Base-by-base conservation (phyloP, 352 stramenopile genomes). In the Sclerospora graminicola region DNA sequence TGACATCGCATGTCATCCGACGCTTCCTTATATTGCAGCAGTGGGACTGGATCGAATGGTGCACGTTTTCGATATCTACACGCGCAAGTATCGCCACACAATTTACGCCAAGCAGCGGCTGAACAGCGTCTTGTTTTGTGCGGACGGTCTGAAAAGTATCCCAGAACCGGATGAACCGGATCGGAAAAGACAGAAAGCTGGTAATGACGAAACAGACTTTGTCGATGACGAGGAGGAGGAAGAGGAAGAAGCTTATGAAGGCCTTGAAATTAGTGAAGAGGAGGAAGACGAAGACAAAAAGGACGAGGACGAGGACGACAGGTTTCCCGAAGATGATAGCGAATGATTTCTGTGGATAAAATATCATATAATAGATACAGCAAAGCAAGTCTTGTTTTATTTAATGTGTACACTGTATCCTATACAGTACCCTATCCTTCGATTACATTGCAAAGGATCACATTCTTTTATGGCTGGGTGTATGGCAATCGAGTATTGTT, bases 1-100 rank as follows among this genome's bases (percentile, higher is more conserved):
- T 19, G 70, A 92, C 56, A 76, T 98, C 21, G 66, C 70, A 11
- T 82, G 79, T 45, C 90, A 97, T 57, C 81, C 85, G 21, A 95
- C 84, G 31, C 61, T 96, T 23, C 88, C 90, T 18, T 79, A 90
- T 43, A 52, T 98, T 23, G 83, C 85, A 6, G 82, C 82, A 1
- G 93, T 97, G 10, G 89, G 93, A 0, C 62, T 97, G 15, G 93
- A 98, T 71, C 82, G 93, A 26, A 97, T 97, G 63, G 70, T 98
- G 34, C 84, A 95, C 60, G 81, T 96, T 21, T 97, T 95, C 50
- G 78, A 97, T 59, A 57, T 90, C 13, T 82, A 90, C 38, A 87
- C 66, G 31, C 69, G 82, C 48, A 93, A 85, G 45, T 74, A 79
- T 41, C 47, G 66, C 23, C 63, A 83, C 54, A 65, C 56, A 31